A percentile compares a stretch with the other conserved stretches of the same genome.
These are phyloP conservation scores for Calonectria fujianensis DNA, from an alignment of 2,329 filamentous ascomycete genomes.

Conservation along the genomic window DNA sequence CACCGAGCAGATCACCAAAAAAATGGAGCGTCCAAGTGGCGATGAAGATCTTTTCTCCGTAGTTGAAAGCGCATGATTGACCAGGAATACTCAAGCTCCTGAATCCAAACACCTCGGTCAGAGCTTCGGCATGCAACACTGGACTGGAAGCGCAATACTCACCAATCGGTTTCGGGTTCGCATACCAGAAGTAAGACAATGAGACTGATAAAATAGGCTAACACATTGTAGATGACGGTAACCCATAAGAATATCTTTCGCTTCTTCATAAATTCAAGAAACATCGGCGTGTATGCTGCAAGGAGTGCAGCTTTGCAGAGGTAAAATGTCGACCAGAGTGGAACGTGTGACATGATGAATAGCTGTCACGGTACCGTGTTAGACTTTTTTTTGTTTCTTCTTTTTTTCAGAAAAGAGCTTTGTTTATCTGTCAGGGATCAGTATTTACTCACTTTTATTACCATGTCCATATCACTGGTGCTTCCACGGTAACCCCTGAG, in stretches of 20 bases:
- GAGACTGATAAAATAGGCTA: constrained; percentile 8
- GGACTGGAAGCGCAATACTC: neutral
- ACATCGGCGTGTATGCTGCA: constrained; percentile 19
- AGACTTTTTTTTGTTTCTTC: neutral
- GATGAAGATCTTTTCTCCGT: constrained; percentile 10
- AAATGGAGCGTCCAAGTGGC: constrained; percentile 26
- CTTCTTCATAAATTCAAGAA: constrained; percentile 33
- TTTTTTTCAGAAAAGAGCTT: no score
- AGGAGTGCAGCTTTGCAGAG: constrained; percentile 48
- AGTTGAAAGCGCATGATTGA: constrained; percentile 4
- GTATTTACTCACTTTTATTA: neutral
- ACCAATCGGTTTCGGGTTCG: constrained; percentile 22
- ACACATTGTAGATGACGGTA: neutral
- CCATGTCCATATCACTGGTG: neutral
- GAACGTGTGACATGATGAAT: constrained; percentile 19
- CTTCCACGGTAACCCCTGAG: constrained; percentile 1
- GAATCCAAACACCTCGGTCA: neutral
- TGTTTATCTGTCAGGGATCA: neutral
- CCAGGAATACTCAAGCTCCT: constrained; percentile 8
- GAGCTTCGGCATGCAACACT: neutral
- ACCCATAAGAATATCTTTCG: constrained; percentile 24
- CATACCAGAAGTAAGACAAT: constrained; percentile 8
- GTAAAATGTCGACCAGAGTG: constrained; percentile 43
- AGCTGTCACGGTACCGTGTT: neutral
- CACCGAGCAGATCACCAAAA: constrained; percentile 20